Evolutionary conservation across 345 rosid species (phyloP), one percentile per base, ranked within the genome.

Genomic region (Arabis hirsuta): DNA sequence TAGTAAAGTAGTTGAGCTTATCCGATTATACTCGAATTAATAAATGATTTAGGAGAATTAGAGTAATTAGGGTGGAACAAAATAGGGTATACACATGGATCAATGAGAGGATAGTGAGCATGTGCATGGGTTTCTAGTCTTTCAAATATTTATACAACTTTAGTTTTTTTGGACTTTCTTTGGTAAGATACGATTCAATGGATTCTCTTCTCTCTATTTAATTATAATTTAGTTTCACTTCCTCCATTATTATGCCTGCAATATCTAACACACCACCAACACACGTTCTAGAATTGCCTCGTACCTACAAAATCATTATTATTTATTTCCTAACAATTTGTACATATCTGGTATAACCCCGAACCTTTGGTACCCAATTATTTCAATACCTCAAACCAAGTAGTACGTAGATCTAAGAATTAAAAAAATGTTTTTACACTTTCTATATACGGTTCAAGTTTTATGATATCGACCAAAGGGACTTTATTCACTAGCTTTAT

Each of bases 31-130:
- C 6, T 31, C 22, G 20, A 63, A 31, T 62, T 63, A 47, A 59
- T 22, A 46, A 55, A 69, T 62, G 41, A 20, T 50, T 3, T 64
- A 69, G 56, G 51, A 38, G 46, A 56, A 11, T 32, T 76, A 70
- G 76, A 58, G 67, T 70, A 48, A 55, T 63, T 55, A 71, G 76
- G 55, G 61, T 29, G 52, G 51, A 19, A 14, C 36, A 52, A 5
- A 8, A 24, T 64, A 76, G 80, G 72, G 34, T 70, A 9, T 55
- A 76, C 80, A 76, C 67, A 65, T 76, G 80, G 80, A 56, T 76
- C 76, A 71, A 76, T 71, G 43, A 71, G 44, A 71, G 4, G 72
- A 76, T 5, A 58, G 68, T 1, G 57, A 57, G 80, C 80, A 76
- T 71, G 76, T 71, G 80, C 74, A 76, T 69, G 58, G 29, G 50